These are phyloP conservation scores for Friedmanniomyces simplex DNA, from an alignment of 495 filamentous ascomycete genomes.

Conservation along the genomic window DNA sequence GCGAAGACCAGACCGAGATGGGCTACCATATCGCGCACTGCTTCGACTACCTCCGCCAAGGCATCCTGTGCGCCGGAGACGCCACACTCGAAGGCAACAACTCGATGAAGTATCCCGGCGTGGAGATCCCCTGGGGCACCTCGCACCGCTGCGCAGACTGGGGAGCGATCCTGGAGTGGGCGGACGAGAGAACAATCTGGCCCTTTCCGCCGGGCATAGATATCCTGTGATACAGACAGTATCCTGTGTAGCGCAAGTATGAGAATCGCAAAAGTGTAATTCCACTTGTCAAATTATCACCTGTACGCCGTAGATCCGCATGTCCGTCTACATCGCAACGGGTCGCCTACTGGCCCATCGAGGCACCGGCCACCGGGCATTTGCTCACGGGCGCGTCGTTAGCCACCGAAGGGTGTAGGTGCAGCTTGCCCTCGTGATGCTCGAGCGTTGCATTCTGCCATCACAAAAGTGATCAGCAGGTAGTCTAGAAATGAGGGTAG, in stretches of 20 bases:
- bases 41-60: constrained; percentile 26
- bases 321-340: neutral
- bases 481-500: neutral
- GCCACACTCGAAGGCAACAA: constrained; percentile 20
- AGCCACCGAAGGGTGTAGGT: constrained; percentile 11
- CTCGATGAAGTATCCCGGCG: constrained; percentile 9
- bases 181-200: constrained; percentile 10
- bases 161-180: constrained; percentile 8
- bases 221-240: constrained; percentile 7
- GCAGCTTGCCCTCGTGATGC: constrained; percentile 18
- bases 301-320: neutral
- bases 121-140: constrained; percentile 16
- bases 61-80: constrained; percentile 23
- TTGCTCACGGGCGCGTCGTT: constrained; percentile 8
- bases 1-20: constrained; percentile 9
- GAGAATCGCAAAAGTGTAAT: no score
- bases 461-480: neutral
- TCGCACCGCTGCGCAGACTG: constrained; percentile 12
- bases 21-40: constrained; percentile 13
- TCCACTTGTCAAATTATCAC: neutral
- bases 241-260: neutral
- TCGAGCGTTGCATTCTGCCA: constrained; percentile 10
- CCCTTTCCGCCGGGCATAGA: constrained; percentile 8
- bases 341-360: neutral
- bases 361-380: constrained; percentile 7